A percentile compares a stretch with the other conserved stretches of the same genome.
These are phyloP conservation scores for Salix exigua DNA, from an alignment of 345 rosid species.

Conservation along the genomic window DNA sequence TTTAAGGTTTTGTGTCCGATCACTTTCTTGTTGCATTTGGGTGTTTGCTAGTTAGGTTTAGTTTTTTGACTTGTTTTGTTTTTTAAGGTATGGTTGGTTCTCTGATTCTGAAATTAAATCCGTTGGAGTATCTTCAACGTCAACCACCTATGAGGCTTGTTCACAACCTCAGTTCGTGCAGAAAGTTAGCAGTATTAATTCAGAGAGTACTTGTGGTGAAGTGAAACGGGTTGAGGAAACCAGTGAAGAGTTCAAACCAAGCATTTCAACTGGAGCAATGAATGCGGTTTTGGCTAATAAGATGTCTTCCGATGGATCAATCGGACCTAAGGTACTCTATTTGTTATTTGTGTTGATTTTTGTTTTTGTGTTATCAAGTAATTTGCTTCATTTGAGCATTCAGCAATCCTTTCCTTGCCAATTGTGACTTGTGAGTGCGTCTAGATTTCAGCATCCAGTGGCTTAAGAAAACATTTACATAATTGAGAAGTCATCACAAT, in stretches of 20 bases:
- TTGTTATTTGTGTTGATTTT: conserved; percentile 2
- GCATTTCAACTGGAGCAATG: conserved; percentile 28
- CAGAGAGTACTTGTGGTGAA: conserved; percentile 10
- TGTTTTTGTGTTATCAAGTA: neutral
- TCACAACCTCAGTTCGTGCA: conserved; percentile 31
- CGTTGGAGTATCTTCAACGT: conserved; percentile 22
- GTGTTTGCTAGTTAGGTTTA: neutral
- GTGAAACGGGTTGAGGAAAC: conserved; percentile 24
- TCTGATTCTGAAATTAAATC: conserved; percentile 28
- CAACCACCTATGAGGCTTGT: conserved; percentile 28
- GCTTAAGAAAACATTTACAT: neutral
- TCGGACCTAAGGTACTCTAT: conserved; percentile 40
- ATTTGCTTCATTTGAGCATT: neutral
- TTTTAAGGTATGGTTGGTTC: conserved; percentile 81
- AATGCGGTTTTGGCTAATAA: conserved; percentile 25
- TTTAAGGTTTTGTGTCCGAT: conserved; percentile 47
- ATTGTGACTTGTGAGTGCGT: neutral
- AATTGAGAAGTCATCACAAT: neutral
- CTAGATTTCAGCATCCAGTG: neutral
- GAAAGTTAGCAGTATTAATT: conserved; percentile 11
- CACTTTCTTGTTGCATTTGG: conserved; percentile 10
- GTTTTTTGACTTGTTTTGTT: conserved; percentile 18
- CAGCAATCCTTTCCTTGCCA: neutral
- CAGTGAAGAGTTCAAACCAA: conserved; percentile 26
- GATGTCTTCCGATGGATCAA: conserved; percentile 27